A percentile compares a stretch with the other conserved stretches of the same genome.
Conservation (phyloP, 164 flowering plant species). For the Aristolochia fimbriata region DNA sequence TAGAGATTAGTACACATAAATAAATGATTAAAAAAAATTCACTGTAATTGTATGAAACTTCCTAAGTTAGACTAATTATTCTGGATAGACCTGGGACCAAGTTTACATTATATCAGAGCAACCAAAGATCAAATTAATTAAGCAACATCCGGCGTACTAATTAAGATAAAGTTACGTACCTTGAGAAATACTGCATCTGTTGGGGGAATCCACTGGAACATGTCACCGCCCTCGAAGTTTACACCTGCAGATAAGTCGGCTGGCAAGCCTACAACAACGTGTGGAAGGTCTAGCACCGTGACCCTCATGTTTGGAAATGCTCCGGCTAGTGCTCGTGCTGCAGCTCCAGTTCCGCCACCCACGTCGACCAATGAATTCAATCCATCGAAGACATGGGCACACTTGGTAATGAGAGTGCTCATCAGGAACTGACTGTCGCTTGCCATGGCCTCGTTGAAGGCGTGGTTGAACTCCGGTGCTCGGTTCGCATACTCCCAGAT, state of each 20-base stretch:
- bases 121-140: too few relatives aligned
- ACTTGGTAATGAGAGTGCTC: neutral
- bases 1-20: too few relatives aligned
- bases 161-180: neutral
- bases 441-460: constrained; percentile 28
- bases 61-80: too few relatives aligned
- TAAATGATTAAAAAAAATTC: too few relatives aligned
- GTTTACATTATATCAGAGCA: too few relatives aligned
- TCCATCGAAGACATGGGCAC: neutral
- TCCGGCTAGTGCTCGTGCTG: constrained; percentile 19
- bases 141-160: too few relatives aligned
- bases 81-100: too few relatives aligned
- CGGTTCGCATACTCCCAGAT: constrained; percentile 12
- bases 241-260: too few relatives aligned
- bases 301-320: constrained; percentile 24
- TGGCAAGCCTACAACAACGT: too few relatives aligned
- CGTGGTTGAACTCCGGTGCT: neutral
- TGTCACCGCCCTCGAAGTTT: too few relatives aligned
- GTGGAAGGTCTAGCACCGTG: constrained; percentile 26
- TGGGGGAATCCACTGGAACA: too few relatives aligned
- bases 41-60: too few relatives aligned
- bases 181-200: constrained; percentile 15
- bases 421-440: constrained; percentile 7
- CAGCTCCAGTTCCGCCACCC: constrained; percentile 11
- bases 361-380: constrained; percentile 1